Evolutionary conservation across 1,139 yeast species (phyloP), one percentile per base, ranked within the genome.

Genomic region (Pneumocystis murina): DNA sequence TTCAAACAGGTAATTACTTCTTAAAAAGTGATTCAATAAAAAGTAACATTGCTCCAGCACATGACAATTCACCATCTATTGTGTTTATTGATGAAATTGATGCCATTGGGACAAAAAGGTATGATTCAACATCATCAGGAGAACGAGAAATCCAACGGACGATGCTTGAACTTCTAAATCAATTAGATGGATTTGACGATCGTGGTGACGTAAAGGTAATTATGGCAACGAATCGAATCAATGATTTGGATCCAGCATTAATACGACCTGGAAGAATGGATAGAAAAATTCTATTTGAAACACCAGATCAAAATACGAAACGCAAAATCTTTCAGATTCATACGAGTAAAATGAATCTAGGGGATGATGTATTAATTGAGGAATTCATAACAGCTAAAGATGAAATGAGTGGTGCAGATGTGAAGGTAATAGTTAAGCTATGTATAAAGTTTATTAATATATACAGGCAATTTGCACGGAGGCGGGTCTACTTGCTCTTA

Each of bases 241-340:
- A 92, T 75, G 82, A 90, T 36, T 81, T 94, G 71, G 99, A 94
- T 75, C 98, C 98, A 6, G 99, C 99, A 6, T 82, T 92, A 73
- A 90, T 94, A 70, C 85, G 99, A 77, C 99, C 99, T 0, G 99
- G 99, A 61, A 86, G 99, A 81, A 92, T 94, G 73, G 99, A 94
- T 76, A 84, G 98, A 73, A 94, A 94, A 80, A 94, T 94, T 72
- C 79, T 91, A 72, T 94, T 94, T 77, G 97, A 92, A 77, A 90
- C 87, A 73, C 98, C 98, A 28, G 98, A 92, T 74, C 84, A 94
- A 62, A 80, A 85, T 64, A 92, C 97, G 62, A 90, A 91, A 79
- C 87, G 88, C 79, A 91, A 91, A 81, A 94, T 94, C 75, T 81
- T 94, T 71, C 82, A 85, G 65, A 94, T 92, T 70, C 98, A 94